These are phyloP conservation scores for Trichoderma oligosporum DNA, from an alignment of 2,329 filamentous ascomycete species.

Conservation along the genomic window DNA sequence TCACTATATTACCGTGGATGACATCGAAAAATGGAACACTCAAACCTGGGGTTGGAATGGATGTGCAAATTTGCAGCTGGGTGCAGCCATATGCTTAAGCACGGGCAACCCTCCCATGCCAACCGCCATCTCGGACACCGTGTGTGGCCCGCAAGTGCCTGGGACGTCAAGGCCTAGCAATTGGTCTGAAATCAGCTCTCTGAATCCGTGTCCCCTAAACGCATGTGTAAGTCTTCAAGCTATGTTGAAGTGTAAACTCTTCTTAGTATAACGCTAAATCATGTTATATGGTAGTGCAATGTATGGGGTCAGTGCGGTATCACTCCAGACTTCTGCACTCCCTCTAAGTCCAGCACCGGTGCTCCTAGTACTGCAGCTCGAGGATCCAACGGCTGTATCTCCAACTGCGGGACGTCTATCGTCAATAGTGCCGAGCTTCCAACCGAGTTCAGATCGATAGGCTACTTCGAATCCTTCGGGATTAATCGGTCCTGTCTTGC, in stretches of 20 bases:
- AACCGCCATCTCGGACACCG: conserved; percentile 27
- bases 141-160: conserved; percentile 35
- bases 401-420: conserved; percentile 25
- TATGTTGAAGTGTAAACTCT: too few species aligned
- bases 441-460: neutral
- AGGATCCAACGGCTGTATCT: conserved; percentile 23
- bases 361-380: conserved; percentile 20
- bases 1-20: neutral
- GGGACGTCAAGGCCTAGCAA: conserved; percentile 27
- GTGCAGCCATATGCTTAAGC: conserved; percentile 35
- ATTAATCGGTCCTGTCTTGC: conserved; percentile 10
- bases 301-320: conserved; percentile 43
- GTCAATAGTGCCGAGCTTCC: neutral
- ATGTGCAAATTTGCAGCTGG: conserved; percentile 27
- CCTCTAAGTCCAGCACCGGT: neutral
- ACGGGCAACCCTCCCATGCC: conserved; percentile 35
- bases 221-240: too few species aligned
- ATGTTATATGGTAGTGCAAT: too few species aligned
- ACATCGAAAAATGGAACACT: conserved; percentile 24
- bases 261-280: too few species aligned
- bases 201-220: conserved; percentile 32
- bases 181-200: conserved; percentile 21
- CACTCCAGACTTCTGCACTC: conserved; percentile 38
- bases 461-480: neutral
- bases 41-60: conserved; percentile 32